Evolutionary conservation across 2,329 filamentous ascomycete species (phyloP).

Genomic region (Plectosphaerella cucumerina): DNA sequence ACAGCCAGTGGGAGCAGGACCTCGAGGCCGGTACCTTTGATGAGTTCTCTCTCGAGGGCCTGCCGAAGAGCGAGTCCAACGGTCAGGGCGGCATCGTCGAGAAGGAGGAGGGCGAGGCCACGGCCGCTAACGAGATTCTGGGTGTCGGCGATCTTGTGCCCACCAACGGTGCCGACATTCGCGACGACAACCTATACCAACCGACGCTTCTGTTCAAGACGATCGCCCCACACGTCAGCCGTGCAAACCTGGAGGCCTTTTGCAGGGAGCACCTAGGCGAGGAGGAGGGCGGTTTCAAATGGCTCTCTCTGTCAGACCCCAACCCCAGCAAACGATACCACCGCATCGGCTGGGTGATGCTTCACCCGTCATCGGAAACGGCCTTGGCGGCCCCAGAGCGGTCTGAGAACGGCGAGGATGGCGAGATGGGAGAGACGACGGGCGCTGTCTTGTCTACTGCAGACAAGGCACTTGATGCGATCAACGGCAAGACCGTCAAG

Average conservation of each 20-base stretch:
- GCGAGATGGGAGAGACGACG: constrained; percentile 50
- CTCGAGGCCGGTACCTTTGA: constrained; percentile 83
- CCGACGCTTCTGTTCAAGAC: constrained; percentile 97
- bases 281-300: constrained; percentile 87
- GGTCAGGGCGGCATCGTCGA: constrained; percentile 80
- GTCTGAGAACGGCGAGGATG: constrained; percentile 69
- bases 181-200: constrained; percentile 83
- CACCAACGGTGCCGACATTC: constrained; percentile 75
- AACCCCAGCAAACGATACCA: constrained; percentile 97
- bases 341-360: constrained; percentile 96
- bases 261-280: constrained; percentile 93
- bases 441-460: constrained; percentile 54
- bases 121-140: constrained; percentile 84
- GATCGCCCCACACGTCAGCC: constrained; percentile 91
- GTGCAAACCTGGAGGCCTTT: constrained; percentile 88
- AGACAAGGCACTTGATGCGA: constrained; percentile 84
- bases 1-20: constrained; percentile 85
- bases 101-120: constrained; percentile 93
- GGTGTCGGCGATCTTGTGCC: constrained; percentile 90
- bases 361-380: constrained; percentile 73
- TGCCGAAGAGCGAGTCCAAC: constrained; percentile 90
- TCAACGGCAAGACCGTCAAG: constrained; percentile 96
- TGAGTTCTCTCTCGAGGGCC: constrained; percentile 88
- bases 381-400: constrained; percentile 54
- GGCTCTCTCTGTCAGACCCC: constrained; percentile 91